Evolutionary conservation across 2,329 filamentous ascomycete genomes (phyloP).

Genomic region (Thielaviopsis euricoi): DNA sequence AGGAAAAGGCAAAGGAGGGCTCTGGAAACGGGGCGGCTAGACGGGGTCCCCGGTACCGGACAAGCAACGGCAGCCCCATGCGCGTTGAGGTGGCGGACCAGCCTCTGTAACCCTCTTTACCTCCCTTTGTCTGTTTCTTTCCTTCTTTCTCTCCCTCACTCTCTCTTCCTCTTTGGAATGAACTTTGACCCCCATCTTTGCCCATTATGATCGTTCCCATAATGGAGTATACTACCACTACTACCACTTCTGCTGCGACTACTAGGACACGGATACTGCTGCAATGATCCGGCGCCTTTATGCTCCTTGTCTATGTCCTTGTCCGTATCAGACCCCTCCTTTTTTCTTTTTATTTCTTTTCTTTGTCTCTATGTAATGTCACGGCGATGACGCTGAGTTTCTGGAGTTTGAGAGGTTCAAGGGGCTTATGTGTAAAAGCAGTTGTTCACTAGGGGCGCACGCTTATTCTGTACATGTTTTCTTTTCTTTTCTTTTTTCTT

Average conservation of each 20-base stretch:
- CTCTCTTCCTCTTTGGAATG: not conserved
- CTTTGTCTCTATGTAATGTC: not conserved
- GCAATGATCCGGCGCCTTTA: not conserved
- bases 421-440: not conserved
- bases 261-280: not conserved
- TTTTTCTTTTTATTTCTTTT: too few relatives aligned
- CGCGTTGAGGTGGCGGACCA: slow-evolving; percentile 3
- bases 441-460: not conserved
- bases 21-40: not conserved
- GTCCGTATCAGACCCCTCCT: not conserved
- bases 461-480: not conserved
- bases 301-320: not conserved
- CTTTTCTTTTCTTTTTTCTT: slow-evolving; percentile 1
- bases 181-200: not conserved
- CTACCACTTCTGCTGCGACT: too few relatives aligned
- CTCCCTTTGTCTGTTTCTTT: too few relatives aligned
- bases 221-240: not conserved
- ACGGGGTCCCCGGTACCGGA: not conserved
- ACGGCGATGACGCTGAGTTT: not conserved
- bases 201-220: not conserved
- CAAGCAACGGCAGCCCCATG: slow-evolving; percentile 9
- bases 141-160: too few relatives aligned
- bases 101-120: not conserved
- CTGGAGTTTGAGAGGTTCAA: not conserved
- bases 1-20: not conserved